Evolutionary conservation across 2,329 filamentous ascomycete genomes (phyloP).

Genomic region (Thelonectria blattea): DNA sequence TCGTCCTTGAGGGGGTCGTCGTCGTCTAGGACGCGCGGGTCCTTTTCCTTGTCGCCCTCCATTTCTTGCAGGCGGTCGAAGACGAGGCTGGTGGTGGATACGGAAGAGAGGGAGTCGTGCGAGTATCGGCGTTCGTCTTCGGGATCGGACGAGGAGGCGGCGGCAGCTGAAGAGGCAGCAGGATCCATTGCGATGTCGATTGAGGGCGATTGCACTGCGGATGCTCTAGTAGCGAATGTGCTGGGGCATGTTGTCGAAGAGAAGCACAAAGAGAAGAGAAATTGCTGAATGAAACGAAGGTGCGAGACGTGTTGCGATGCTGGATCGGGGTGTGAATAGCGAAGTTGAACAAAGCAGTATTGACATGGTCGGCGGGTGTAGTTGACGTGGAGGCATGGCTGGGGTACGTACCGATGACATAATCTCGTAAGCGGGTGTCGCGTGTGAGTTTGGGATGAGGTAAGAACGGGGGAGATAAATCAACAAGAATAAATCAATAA

Average conservation of each 20-base stretch:
- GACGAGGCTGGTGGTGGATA: slow-evolving; percentile 83
- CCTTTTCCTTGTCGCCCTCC: slow-evolving; percentile 34
- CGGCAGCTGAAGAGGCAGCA: background rate
- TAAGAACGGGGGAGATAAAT: background rate
- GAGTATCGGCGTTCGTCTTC: slow-evolving; percentile 44
- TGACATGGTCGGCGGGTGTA: slow-evolving; percentile 25
- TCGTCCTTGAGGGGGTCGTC: slow-evolving; percentile 48
- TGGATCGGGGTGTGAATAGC: slow-evolving; percentile 36
- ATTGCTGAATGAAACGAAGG: slow-evolving; percentile 19
- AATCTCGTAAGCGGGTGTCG: slow-evolving; percentile 22
- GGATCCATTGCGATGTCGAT: slow-evolving; percentile 25
- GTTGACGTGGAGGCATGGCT: slow-evolving; percentile 6
- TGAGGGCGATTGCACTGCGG: slow-evolving; percentile 11
- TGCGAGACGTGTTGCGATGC: background rate
- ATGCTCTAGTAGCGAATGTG: slow-evolving; percentile 16
- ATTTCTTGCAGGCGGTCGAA: slow-evolving; percentile 76
- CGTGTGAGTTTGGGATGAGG: slow-evolving; percentile 1
- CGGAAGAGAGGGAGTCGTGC: slow-evolving; percentile 70
- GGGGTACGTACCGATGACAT: slow-evolving; percentile 33
- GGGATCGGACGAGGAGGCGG: slow-evolving; percentile 23
- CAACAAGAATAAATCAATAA: background rate
- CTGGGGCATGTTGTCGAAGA: slow-evolving; percentile 30
- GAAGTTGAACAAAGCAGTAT: slow-evolving; percentile 14
- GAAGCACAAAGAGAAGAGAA: slow-evolving; percentile 3
- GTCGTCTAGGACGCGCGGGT: slow-evolving; percentile 50